These are phyloP conservation scores for Vanrija sp. DNA, from an alignment of 1,284 basidiomycete genomes.

Conservation along the genomic window DNA sequence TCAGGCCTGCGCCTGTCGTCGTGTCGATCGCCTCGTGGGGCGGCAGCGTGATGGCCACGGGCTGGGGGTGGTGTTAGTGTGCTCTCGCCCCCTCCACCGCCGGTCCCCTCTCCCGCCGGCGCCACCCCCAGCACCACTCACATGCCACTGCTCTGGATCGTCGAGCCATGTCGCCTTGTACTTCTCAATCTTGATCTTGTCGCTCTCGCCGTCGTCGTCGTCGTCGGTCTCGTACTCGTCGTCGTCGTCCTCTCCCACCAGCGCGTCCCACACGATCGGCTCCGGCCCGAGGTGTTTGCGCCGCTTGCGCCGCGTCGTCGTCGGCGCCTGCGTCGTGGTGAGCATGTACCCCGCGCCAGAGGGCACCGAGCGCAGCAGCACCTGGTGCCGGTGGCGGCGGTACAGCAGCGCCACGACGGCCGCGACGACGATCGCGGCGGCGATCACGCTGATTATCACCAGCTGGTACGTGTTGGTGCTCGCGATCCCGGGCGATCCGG, in stretches of 20 bases:
- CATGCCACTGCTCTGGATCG: slow-evolving; percentile 1
- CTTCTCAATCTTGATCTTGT: neutral
- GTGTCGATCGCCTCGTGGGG: neutral
- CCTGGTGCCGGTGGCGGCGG: slow-evolving; percentile 14
- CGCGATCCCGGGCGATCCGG: neutral
- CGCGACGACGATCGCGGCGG: slow-evolving; percentile 22
- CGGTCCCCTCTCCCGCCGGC: no score
- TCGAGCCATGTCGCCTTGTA: neutral
- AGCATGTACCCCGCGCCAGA: neutral
- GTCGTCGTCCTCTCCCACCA: neutral
- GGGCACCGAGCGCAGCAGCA: neutral
- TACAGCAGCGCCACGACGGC: slow-evolving; percentile 21
- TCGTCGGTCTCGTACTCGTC: neutral
- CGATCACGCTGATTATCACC: slow-evolving; percentile 29
- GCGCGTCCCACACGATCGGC: slow-evolving; percentile 11
- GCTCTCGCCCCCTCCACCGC: neutral
- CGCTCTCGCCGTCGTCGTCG: neutral
- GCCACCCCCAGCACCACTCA: slow-evolving; percentile 5
- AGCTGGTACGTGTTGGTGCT: slow-evolving; percentile 21
- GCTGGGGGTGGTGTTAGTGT: neutral
- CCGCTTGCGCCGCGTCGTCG: neutral
- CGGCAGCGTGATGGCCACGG: slow-evolving; percentile 4
- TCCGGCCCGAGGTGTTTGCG: slow-evolving; percentile 5
- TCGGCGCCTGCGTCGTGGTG: neutral
- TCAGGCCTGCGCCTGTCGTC: neutral